Percentiles rank a stretch among this genome's conserved stretches.
Evolutionary conservation across 129 eudicot genomes (phyloP).

Genomic region (Tagetes erecta): DNA sequence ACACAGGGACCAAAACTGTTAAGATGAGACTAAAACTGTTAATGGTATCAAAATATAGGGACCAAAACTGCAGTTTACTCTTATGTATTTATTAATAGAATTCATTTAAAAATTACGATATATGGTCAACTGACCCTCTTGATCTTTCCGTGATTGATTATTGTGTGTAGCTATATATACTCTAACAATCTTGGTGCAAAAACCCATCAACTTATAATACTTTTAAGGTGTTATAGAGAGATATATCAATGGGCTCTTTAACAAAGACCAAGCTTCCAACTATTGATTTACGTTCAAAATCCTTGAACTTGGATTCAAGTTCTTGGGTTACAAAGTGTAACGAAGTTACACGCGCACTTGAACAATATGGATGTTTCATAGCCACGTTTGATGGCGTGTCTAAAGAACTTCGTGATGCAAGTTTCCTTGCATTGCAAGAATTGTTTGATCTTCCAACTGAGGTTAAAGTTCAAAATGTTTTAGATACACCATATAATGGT

Average conservation of each 20-base stretch:
- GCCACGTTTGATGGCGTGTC: constrained; percentile 35
- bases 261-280: constrained; percentile 37
- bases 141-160: too few relatives aligned
- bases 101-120: too few relatives aligned
- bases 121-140: too few relatives aligned
- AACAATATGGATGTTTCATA: constrained; percentile 45
- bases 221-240: too few relatives aligned
- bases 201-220: too few relatives aligned
- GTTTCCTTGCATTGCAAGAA: constrained; percentile 31
- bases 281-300: constrained; percentile 33
- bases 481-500: constrained; percentile 31
- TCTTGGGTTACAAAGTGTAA: constrained; percentile 36
- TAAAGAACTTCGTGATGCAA: constrained; percentile 33
- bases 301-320: constrained; percentile 26
- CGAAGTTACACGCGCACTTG: constrained; percentile 40
- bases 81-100: too few relatives aligned
- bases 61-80: too few relatives aligned
- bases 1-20: too few relatives aligned
- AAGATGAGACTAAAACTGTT: too few relatives aligned
- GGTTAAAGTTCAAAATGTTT: constrained; percentile 30
- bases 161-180: too few relatives aligned
- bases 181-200: too few relatives aligned
- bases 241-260: constrained; percentile 8
- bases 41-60: too few relatives aligned
- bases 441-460: constrained; percentile 44